phyloP scores from a whole-genome alignment of 768 basidiomycete genomes.

The Calvatia gigantea region DNA sequence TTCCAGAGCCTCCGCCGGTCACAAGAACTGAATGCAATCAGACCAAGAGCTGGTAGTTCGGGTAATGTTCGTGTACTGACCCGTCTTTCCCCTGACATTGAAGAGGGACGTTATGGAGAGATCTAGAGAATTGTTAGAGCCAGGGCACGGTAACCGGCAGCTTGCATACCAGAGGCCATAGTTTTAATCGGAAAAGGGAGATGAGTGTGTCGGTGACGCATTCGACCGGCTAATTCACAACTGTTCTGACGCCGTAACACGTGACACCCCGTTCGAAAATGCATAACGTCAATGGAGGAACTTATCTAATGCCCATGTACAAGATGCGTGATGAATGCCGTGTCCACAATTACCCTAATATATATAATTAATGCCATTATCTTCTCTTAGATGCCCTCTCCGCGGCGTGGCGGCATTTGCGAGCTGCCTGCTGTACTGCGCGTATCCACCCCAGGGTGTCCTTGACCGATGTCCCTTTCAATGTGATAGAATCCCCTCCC shows the following conservation, averaged over 20 bases:
- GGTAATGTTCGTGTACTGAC: constrained; percentile 13
- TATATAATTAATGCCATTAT: background rate
- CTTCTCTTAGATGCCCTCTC: constrained; percentile 29
- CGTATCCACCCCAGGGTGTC: constrained; percentile 41
- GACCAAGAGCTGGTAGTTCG: background rate
- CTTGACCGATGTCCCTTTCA: constrained; percentile 54
- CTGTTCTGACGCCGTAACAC: constrained; percentile 16
- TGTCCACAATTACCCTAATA: constrained; percentile 11
- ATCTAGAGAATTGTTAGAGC: constrained; percentile 30
- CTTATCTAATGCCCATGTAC: background rate
- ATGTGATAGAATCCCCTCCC: constrained; percentile 65
- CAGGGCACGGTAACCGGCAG: constrained; percentile 4
- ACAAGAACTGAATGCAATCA: constrained; percentile 51
- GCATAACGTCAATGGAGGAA: no score
- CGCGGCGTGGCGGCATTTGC: constrained; percentile 43
- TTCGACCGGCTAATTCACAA: constrained; percentile 18
- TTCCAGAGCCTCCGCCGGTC: constrained; percentile 81
- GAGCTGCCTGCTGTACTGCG: constrained; percentile 35
- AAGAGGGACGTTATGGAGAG: constrained; percentile 54
- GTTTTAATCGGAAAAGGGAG: background rate
- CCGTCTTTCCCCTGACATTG: constrained; percentile 16
- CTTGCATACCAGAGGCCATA: constrained; percentile 19
- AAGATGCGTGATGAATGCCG: background rate
- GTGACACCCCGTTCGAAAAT: constrained; percentile 8
- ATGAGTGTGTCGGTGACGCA: constrained; percentile 1